These are phyloP conservation scores for Colletotrichum cuscutae DNA, from an alignment of 2,329 filamentous ascomycete species.

Conservation along the genomic window DNA sequence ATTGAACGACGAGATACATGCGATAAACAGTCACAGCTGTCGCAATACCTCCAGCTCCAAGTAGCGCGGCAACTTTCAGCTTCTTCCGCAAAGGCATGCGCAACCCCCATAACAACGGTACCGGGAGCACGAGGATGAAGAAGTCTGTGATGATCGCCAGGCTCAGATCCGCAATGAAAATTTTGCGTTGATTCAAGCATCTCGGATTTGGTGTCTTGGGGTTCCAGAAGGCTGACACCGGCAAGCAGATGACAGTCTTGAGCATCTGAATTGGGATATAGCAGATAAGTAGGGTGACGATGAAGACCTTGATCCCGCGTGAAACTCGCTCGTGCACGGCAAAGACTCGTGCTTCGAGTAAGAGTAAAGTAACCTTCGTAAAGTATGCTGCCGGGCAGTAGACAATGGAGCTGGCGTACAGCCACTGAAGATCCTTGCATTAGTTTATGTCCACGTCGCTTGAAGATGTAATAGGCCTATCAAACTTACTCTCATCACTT, in stretches of 20 bases:
- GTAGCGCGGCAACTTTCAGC: constrained; percentile 44
- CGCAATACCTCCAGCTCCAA: constrained; percentile 44
- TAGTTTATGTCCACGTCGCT: neutral
- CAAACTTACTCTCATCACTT: constrained; percentile 35
- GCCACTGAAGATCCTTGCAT: constrained; percentile 34
- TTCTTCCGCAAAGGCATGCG: constrained; percentile 43
- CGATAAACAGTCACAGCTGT: constrained; percentile 43
- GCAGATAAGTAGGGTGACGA: constrained; percentile 38
- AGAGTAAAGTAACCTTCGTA: constrained; percentile 45
- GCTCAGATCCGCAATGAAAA: constrained; percentile 47
- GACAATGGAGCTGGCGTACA: constrained; percentile 42
- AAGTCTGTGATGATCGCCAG: constrained; percentile 46
- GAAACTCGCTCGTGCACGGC: constrained; percentile 38
- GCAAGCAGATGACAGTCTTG: constrained; percentile 41
- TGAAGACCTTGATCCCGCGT: constrained; percentile 42
- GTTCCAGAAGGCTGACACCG: constrained; percentile 41
- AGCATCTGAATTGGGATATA: constrained; percentile 43
- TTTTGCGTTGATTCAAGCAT: constrained; percentile 44
- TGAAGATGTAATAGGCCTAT: accelerated
- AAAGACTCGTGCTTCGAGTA: constrained; percentile 46
- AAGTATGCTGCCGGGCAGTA: constrained; percentile 44
- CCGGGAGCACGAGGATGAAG: constrained; percentile 46
- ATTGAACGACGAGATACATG: constrained; percentile 38
- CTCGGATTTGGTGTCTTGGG: constrained; percentile 26
- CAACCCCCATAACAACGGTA: constrained; percentile 44